Base-by-base conservation (phyloP, 2,329 filamentous ascomycete species). In the Cercospora beticola region DNA sequence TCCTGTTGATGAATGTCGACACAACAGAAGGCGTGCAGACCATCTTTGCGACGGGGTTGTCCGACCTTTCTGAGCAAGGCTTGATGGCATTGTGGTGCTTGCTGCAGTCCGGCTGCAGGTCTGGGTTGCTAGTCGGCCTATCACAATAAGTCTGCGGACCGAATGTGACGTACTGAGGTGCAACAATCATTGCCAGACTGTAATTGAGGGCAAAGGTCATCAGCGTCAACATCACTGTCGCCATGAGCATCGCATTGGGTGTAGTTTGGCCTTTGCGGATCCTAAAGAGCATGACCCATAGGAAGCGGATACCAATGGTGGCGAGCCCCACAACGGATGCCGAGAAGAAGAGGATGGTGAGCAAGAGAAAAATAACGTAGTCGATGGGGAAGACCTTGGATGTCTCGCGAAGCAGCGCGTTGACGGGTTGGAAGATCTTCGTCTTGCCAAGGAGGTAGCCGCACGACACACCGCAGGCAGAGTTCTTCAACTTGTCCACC, bases 401-500 rank as follows among this genome's bases (percentile, higher is more conserved):
- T 0, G 93, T 88, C 80, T 91, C 86, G 71, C 97, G 89, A 69
- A 97, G 88, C 67, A 97, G 84, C 87, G 90, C 97, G 82, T 99
- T 98, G 77, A 97, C 84, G 1, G 95, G 95, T 79, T 99, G 95
- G 84, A 97, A 97, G 74, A 98, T 89, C 79, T 96, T 93, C 79
- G 96, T 91, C 77, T 90, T 86, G 54, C 90, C 93, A 4, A 99
- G 86, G 61, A 98, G 92, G 81, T 97, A 99, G 70, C 95, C 95
- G 78, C 95, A 99, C 74, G 88, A 89, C 68, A 89, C 84, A 79
- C 95, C 94, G 86, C 95, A 99, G 71, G 96, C 83, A 3, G 94
- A 97, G 83, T 98, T 97, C 80, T 91, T 94, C 40, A 93, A 92
- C 83, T 98, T 98, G 86, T 99, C 95, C 76, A 98, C 93, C 73